Conservation (phyloP, 2,329 filamentous ascomycete genomes). For the Diplodia sapinea region DNA sequence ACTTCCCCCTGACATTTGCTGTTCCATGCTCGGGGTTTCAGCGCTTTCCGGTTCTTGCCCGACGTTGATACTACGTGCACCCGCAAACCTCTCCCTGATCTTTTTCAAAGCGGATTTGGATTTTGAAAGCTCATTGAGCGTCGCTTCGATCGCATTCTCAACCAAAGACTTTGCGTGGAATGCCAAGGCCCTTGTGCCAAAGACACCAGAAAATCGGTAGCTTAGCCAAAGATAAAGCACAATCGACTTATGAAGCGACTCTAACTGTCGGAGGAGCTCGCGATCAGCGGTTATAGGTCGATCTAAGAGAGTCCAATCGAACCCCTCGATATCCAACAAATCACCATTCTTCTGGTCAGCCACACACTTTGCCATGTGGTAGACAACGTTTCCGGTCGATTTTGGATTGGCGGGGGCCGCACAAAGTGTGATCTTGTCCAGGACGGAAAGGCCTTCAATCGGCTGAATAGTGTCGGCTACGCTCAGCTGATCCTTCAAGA, state of each 20-base stretch:
- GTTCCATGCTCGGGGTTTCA: not conserved
- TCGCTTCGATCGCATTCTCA: conserved; percentile 74
- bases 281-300: conserved; percentile 51
- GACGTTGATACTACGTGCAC: not conserved
- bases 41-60: not conserved
- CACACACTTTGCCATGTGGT: conserved; percentile 71
- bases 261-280: conserved; percentile 70
- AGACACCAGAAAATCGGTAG: conserved; percentile 83
- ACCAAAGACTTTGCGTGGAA: conserved; percentile 79
- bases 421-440: conserved; percentile 77
- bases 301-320: conserved; percentile 78
- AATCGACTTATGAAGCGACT: conserved; percentile 79
- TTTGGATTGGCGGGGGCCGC: conserved; percentile 68
- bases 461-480: conserved; percentile 78
- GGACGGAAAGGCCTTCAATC: conserved; percentile 68
- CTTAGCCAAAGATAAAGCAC: conserved; percentile 93
- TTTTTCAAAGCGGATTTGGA: not conserved
- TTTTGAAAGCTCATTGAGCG: conserved; percentile 36
- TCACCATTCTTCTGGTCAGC: conserved; percentile 69
- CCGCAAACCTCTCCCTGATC: not conserved
- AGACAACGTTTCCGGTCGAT: conserved; percentile 62
- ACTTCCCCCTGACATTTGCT: not conserved
- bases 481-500: conserved; percentile 65
- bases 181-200: conserved; percentile 74
- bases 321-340: conserved; percentile 71